Evolutionary conservation across 169 alveolate genomes (phyloP), one percentile per base, ranked within the genome.

Genomic region (Cryptosporidium sp.): DNA sequence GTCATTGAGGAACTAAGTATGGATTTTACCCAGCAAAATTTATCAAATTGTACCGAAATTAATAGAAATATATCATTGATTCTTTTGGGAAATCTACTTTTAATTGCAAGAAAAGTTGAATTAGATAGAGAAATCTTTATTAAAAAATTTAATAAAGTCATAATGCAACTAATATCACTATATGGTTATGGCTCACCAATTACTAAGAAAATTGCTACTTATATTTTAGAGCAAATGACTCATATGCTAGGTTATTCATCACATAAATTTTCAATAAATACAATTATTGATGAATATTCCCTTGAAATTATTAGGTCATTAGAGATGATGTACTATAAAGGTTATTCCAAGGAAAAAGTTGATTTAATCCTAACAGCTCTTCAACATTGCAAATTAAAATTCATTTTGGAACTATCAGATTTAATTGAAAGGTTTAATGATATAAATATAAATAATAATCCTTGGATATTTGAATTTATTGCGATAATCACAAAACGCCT

Each of bases 401-500:
- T 73, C 45, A 26, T 73, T 33, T 21, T 73, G 8, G 86, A 55
- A 18, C 37, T 73, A 18, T 16, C 68, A 1, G 86, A 73, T 55
- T 23, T 59, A 12, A 18, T 73, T 55, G 86, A 73, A 18, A 73
- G 52, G 14, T 51, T 73, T 23, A 26, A 33, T 10, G 68, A 73
- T 33, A 55, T 73, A 23, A n/a, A 73, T 73, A 14, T 73, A 18
- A 29, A 73, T 23, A 59, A 58, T 23, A 73, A 73, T 37, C 43
- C 16, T 29, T 73, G 86, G 86, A 52, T 73, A 73, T 73, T 73
- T 59, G 55, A 55, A 9, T 37, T 73, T 59, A 29, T 59, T 73
- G 33, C 41, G 7, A 55, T 35, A 9, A 55, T 55, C 4, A 37
- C 86, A 41, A 33, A 55, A 18, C 48, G 71, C 3, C 33, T 73